Evolutionary conservation across 2,329 filamentous ascomycete genomes (phyloP).

Genomic region (Parastagonospora nodorum): DNA sequence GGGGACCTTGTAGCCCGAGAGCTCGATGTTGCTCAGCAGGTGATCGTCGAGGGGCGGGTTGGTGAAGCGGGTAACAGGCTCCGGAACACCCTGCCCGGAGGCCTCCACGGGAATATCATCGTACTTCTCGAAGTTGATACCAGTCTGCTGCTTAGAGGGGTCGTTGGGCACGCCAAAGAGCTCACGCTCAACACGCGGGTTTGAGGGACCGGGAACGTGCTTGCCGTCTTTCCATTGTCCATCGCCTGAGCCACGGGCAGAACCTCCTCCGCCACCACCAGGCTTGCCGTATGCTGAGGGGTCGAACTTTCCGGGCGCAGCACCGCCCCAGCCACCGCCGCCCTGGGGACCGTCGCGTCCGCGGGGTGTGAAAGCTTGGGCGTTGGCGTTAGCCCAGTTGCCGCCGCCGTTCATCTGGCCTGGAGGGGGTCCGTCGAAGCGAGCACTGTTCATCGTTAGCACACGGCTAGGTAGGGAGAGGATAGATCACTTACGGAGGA

Average conservation of each 20-base stretch:
- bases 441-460: constrained; percentile 34
- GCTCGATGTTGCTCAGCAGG: constrained; percentile 87
- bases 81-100: constrained; percentile 89
- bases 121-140: constrained; percentile 99
- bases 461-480: neutral
- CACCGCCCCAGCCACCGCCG: constrained; percentile 47
- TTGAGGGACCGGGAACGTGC: constrained; percentile 87
- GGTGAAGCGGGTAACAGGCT: constrained; percentile 86
- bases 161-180: constrained; percentile 92
- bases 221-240: constrained; percentile 97
- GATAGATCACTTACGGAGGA: constrained; percentile 25
- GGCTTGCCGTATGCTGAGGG: constrained; percentile 66
- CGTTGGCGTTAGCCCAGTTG: constrained; percentile 63
- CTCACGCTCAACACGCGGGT: constrained; percentile 90
- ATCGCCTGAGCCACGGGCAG: constrained; percentile 84
- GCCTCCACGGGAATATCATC: constrained; percentile 99
- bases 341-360: constrained; percentile 40
- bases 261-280: constrained; percentile 56
- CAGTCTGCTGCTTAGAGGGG: constrained; percentile 91
- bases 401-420: constrained; percentile 57
- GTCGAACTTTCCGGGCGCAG: constrained; percentile 59
- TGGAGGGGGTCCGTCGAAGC: constrained; percentile 38
- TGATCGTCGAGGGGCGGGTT: constrained; percentile 96
- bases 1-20: constrained; percentile 92
- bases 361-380: constrained; percentile 62